Conservation (phyloP, 1,139 yeast species). For the Pichia sp. region DNA sequence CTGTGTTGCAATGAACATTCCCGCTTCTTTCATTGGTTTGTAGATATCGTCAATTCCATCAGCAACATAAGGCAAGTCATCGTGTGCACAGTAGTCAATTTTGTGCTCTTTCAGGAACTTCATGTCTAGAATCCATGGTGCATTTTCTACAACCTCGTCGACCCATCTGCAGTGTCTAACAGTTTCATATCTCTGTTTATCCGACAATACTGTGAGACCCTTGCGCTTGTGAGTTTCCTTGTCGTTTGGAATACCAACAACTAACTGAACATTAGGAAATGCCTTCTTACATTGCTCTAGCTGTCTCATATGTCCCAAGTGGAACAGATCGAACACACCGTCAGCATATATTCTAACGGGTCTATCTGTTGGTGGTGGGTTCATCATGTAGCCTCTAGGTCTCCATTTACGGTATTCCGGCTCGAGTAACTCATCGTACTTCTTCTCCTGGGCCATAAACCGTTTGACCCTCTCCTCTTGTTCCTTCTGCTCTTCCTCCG, state of each 20-base stretch:
- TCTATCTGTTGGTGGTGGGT: conserved; percentile 78
- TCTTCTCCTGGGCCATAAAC: conserved; percentile 25
- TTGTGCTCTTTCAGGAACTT: conserved; percentile 73
- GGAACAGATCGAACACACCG: conserved; percentile 95
- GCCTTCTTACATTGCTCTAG: conserved; percentile 94
- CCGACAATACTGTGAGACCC: conserved; percentile 88
- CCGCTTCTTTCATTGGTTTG: conserved; percentile 83
- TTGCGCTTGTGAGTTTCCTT: conserved; percentile 85
- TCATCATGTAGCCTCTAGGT: conserved; percentile 67
- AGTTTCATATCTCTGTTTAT: conserved; percentile 83
- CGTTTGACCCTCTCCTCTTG: conserved; percentile 14
- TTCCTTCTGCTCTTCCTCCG: conserved; percentile 13
- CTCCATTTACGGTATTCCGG: conserved; percentile 62
- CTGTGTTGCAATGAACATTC: conserved; percentile 90
- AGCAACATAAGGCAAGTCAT: conserved; percentile 90
- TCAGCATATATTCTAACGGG: conserved; percentile 93
- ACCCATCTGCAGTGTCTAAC: conserved; percentile 93
- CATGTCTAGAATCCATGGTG: conserved; percentile 93
- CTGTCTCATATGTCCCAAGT: conserved; percentile 96
- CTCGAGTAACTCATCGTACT: conserved; percentile 38
- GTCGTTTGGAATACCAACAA: conserved; percentile 91
- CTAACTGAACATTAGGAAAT: conserved; percentile 73
- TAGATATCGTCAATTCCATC: conserved; percentile 86
- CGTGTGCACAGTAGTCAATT: conserved; percentile 96
- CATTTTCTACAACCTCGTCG: conserved; percentile 88